Base-by-base conservation (phyloP, 139 green algal species). In the Chlamydomonas eustigma region DNA sequence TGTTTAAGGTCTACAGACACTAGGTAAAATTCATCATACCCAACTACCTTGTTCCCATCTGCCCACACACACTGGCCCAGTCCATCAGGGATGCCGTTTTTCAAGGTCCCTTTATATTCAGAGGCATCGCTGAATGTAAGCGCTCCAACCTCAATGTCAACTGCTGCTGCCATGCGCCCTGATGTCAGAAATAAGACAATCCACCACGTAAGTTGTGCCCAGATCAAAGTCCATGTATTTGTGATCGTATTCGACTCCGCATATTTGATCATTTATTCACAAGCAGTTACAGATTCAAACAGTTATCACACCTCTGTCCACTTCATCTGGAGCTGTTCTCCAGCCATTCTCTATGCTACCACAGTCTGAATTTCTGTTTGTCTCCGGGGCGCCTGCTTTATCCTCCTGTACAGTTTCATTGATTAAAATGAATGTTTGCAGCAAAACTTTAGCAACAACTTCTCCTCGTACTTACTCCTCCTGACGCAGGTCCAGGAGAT, bases 11-110 rank as follows among this genome's bases (percentile, higher is more conserved):
- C n/a, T n/a, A n/a, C n/a, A n/a, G n/a, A n/a, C n/a, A n/a, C n/a
- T n/a, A n/a, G n/a, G n/a, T n/a, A n/a, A n/a, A n/a, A n/a, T n/a
- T n/a, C n/a, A 58, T 58, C 44, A 58, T 58, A 18, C 44, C 44
- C 44, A 58, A 58, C 18, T 18, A 58, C 44, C 44, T 63, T 75
- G 84, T 95, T 94, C 8, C 89, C 88, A 44, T 94, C 84, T 25
- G 50, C 65, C 88, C 86, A 91, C 5, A 84, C 83, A 78, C 87
- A 91, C 1, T 81, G 86, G 28, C 85, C 85, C 28, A 90, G 39
- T 25, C 85, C 85, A 64, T 83, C 77, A 22, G 85, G 85, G 6
- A 83, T 38, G 5, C 82, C 82, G 32, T 81, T 78, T 4, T 77
- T 77, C 4, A 87, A 69, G 1, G 82, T 90, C 28, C 85, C 85